phyloP scores from a whole-genome alignment of 345 rosid species.

The Lepidium aucheri region DNA sequence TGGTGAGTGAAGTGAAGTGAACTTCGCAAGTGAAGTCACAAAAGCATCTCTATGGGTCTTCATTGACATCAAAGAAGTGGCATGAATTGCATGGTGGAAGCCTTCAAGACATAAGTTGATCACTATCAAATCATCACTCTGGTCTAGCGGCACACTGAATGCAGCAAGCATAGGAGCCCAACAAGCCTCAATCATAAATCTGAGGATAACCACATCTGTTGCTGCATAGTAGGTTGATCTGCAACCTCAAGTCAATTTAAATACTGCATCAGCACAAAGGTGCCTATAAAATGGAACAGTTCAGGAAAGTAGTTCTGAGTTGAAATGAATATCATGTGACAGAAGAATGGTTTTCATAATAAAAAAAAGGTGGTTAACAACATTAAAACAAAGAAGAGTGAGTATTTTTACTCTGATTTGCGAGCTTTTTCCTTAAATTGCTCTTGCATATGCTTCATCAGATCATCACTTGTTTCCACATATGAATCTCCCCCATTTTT shows the following conservation, averaged over 20 bases:
- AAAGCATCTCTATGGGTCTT: constrained; percentile 95
- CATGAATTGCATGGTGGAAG: constrained; percentile 73
- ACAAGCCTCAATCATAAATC: constrained; percentile 93
- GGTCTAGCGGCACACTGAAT: constrained; percentile 81
- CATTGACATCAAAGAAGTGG: constrained; percentile 83
- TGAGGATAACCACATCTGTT: constrained; percentile 62
- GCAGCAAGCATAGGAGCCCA: constrained; percentile 98
- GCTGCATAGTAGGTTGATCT: constrained; percentile 72
- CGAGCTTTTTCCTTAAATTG: constrained; percentile 82
- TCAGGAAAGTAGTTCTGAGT: constrained; percentile 1
- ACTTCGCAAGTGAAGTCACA: constrained; percentile 83
- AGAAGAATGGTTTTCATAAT: not conserved
- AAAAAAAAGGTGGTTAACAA: not conserved
- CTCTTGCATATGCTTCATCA: constrained; percentile 77
- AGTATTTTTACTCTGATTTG: constrained; percentile 58
- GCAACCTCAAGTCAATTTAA: constrained; percentile 13
- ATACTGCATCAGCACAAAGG: constrained; percentile 8
- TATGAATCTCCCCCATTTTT: constrained; percentile 72
- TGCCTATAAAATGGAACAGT: not conserved
- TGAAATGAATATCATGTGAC: not conserved
- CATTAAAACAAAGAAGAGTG: not conserved
- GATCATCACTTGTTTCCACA: constrained; percentile 74
- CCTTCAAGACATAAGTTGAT: constrained; percentile 72
- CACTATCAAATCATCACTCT: constrained; percentile 73
- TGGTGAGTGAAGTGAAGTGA: constrained; percentile 82